These are phyloP conservation scores for Cercospora sojina DNA, from an alignment of 2,329 filamentous ascomycete species.

Conservation along the genomic window DNA sequence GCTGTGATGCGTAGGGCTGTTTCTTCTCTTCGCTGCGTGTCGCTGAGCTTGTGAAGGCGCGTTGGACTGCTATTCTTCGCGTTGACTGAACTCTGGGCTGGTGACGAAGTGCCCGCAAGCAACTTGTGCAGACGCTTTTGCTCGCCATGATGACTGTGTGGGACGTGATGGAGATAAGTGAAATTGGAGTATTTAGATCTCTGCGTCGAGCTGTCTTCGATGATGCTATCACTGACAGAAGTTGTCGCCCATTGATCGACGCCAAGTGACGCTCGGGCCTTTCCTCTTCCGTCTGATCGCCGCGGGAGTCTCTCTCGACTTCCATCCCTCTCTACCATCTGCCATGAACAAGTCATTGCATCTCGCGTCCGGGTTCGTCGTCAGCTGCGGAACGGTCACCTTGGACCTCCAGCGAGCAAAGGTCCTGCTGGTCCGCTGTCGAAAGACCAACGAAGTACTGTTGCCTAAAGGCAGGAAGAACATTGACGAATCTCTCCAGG, in stretches of 20 bases:
- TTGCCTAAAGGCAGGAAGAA: constrained; percentile 25
- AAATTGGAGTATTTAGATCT: not conserved
- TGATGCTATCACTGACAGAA: constrained; percentile 3
- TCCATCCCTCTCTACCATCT: not conserved
- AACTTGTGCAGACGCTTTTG: constrained; percentile 29
- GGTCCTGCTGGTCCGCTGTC: not conserved
- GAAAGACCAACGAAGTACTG: constrained; percentile 9
- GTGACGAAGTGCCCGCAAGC: constrained; percentile 28
- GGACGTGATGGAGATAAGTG: not conserved
- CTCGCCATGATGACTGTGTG: constrained; percentile 23
- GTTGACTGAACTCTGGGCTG: constrained; percentile 8
- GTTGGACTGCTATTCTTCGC: not conserved
- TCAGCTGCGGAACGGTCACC: constrained; percentile 3
- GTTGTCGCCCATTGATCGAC: not conserved
- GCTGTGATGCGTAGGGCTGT: constrained; percentile 17
- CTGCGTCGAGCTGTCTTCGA: not conserved
- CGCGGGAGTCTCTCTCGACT: not conserved
- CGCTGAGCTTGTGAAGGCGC: constrained; percentile 10
- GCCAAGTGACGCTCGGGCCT: not conserved
- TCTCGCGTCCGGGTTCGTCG: not conserved
- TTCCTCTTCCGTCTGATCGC: not conserved
- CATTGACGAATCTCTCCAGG: constrained; percentile 15
- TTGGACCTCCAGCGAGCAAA: not conserved
- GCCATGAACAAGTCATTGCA: not conserved
- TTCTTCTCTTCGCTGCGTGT: constrained; percentile 12